Evolutionary conservation across 2,329 filamentous ascomycete species (phyloP).

Genomic region (Fusarium miscanthi): DNA sequence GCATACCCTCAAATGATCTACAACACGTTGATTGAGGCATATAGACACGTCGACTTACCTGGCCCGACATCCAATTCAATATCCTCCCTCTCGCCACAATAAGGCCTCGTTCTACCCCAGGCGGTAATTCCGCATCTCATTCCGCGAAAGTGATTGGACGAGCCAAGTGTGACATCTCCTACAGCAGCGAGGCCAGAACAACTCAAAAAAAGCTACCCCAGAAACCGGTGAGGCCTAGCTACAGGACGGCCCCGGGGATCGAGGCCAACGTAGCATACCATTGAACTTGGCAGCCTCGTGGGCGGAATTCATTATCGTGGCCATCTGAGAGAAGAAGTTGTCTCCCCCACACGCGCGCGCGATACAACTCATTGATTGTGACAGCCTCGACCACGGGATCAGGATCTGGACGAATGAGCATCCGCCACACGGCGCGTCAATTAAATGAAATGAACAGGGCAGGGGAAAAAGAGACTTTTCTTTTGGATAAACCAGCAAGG

Average conservation of each 20-base stretch:
- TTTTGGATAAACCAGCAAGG: conserved; percentile 3
- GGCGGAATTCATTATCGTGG: conserved; percentile 19
- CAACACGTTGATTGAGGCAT: conserved; percentile 12
- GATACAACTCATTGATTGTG: conserved; percentile 8
- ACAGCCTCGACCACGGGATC: conserved; percentile 25
- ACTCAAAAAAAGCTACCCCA: background rate
- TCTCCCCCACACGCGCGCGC: conserved; percentile 17
- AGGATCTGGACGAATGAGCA: conserved; percentile 36
- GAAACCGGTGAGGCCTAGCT: conserved; percentile 32
- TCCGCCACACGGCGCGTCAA: conserved; percentile 42
- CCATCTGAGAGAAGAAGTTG: conserved; percentile 18
- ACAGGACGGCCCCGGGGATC: background rate
- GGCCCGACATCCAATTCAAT: conserved; percentile 3
- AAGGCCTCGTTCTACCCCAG: conserved; percentile 6
- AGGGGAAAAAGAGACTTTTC: background rate
- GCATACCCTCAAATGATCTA: background rate
- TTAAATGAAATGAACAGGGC: background rate
- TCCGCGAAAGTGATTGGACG: conserved; percentile 21
- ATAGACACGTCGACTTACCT: conserved; percentile 10
- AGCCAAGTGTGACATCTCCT: conserved; percentile 19
- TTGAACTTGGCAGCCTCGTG: conserved; percentile 26
- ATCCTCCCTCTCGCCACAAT: conserved; percentile 1
- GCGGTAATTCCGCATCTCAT: conserved; percentile 13
- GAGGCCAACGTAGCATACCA: conserved; percentile 3
- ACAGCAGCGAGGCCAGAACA: conserved; percentile 19